Base-by-base conservation (phyloP, 139 green algal genomes). In the Chlorella vulgaris region DNA sequence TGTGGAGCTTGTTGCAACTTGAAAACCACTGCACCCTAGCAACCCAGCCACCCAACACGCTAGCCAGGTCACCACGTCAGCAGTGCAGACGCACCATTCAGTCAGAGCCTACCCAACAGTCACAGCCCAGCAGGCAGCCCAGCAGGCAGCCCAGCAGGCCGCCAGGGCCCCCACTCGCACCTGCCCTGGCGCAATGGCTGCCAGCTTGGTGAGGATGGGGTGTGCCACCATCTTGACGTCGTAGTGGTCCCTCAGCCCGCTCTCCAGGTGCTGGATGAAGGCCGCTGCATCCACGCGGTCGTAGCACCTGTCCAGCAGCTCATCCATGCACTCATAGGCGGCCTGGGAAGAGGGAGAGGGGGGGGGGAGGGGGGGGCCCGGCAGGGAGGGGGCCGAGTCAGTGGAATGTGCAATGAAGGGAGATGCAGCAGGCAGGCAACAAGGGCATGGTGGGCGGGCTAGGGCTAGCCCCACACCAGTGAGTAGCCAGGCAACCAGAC, bases 211-310 rank as follows among this genome's bases (percentile, higher is more conserved):
- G 40, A 98, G 86, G 74, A 96, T 88, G 33, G 93, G 78, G 86
- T 98, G 96, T 69, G 84, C 92, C 18, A 91, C 88, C 71, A 95
- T 88, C 91, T 98, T 98, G 28, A 97, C 91, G 68, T 98, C 94
- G 76, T 94, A 94, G 58, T 95, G 88, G 82, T 98, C 94, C 91
- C 81, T 82, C 26, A 92, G 86, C 39, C 88, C 88, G 36, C 55
- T 53, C 78, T 90, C 73, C 66, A 96, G 81, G 81, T 86, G 84
- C 35, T 39, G 18, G 26, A 94, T 42, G 81, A 96, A 88, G 21
- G 83, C 79, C 0, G 53, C 42, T 42, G 78, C 84, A 68, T 82
- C 86, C 78, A 90, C 63, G 69, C 68, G 77, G 63, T 82, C 87
- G 61, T 60, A 86, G 83, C 74, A 85, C 22, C 84, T 66, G 76